Evolutionary conservation across 1,139 yeast genomes (phyloP), one percentile per base, ranked within the genome.

Genomic region (Taphrina betulina): DNA sequence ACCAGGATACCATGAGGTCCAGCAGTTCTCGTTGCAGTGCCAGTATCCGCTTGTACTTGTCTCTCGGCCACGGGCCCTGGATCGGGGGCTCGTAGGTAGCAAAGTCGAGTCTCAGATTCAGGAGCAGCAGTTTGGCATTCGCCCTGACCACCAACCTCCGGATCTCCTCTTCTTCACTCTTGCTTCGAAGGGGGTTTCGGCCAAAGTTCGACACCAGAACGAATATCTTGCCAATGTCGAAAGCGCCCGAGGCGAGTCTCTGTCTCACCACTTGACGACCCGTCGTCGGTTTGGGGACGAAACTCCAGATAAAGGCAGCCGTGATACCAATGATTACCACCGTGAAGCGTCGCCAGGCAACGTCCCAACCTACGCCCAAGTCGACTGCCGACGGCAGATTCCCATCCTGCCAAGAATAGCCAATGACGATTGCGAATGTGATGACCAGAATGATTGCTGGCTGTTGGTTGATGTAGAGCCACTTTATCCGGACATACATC

Each of bases 291-390:
- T 61, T 58, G 3, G 74, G 74, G 17, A 71, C 57, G 5, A 68
- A 54, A 5, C 67, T 61, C 16, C 68, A 68, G 23, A 70, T 36
- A 36, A 67, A 67, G 1, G 69, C 71, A n/a, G 68, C 58, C 1
- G 64, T 24, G 8, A 70, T 58, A 1, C 73, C 74, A 29, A 66
- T 62, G 5, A 64, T 37, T 10, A 69, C 72, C 1, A 69, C 65
- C 5, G 67, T 68, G 33, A 69, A 68, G 24, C 74, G 64, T 8
- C 67, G 60, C 72, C 72, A 71, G 1, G 72, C 71, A 12, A 69
- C 69, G 1, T 61, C 54, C 60, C 64, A 69, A 0, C 74, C 74
- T 12, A 48, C 42, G 2, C 69, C 70, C 5, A 67, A 57, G 2
- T 46, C 53, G 17, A 42, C 55, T 4, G 44, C 53, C 1, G 63